phyloP scores from a whole-genome alignment of 1,139 yeast species.

The Zygosaccharomyces pseudobailii region DNA sequence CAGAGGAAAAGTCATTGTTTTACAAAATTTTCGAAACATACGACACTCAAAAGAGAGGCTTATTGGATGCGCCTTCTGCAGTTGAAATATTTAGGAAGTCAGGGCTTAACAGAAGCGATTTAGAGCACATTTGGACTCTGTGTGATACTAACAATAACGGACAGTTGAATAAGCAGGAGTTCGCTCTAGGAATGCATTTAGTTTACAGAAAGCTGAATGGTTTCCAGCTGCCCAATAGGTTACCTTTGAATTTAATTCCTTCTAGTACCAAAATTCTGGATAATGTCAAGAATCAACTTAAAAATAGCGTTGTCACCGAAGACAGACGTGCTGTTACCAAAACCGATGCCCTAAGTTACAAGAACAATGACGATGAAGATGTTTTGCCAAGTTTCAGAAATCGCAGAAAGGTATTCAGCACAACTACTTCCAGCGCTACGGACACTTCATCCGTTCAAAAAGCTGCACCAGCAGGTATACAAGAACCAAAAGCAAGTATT shows the following conservation, averaged over 20 bases:
- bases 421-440: constrained; percentile 7
- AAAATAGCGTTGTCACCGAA: constrained; percentile 23
- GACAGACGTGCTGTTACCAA: constrained; percentile 17
- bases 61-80: constrained; percentile 74
- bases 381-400: constrained; percentile 34
- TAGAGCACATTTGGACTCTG: constrained; percentile 86
- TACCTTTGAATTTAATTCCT: constrained; percentile 72
- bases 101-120: constrained; percentile 77
- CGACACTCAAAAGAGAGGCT: constrained; percentile 68
- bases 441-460: background rate
- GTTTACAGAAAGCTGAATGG: constrained; percentile 74
- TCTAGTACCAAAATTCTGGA: constrained; percentile 67
- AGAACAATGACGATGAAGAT: constrained; percentile 42
- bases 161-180: constrained; percentile 69
- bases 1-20: constrained; percentile 80
- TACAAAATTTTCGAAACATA: constrained; percentile 86
- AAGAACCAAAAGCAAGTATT: constrained; percentile 25
- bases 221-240: constrained; percentile 60
- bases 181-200: constrained; percentile 79
- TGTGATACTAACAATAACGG: constrained; percentile 69
- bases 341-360: constrained; percentile 33
- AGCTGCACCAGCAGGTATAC: background rate
- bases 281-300: constrained; percentile 59
- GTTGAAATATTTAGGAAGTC: constrained; percentile 85
- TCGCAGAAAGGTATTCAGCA: constrained; percentile 28